Evolutionary conservation across 805 yeast genomes (phyloP), one percentile per base, ranked within the genome.

Genomic region (Citeromyces nyonsensis): DNA sequence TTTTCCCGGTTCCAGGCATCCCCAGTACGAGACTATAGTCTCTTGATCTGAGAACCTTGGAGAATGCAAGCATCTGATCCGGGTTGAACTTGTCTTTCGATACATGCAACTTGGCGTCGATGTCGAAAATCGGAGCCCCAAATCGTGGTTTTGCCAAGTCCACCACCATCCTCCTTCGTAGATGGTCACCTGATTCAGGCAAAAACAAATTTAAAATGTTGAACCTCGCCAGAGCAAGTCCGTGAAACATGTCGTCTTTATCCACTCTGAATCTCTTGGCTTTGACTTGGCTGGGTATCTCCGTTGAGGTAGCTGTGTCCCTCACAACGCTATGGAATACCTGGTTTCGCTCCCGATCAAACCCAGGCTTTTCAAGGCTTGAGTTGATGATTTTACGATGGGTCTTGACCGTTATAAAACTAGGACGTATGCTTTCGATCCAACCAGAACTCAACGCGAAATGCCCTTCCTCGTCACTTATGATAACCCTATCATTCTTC

Each of bases 1-100:
- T 84, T 46, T 84, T 84, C 7, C 95, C 98, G 0, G 97, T 91
- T 3, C 98, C 98, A 0, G 98, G 98, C 98, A 91, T 91, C 0
- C 98, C 98, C 37, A 88, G 56, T 12, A 91, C 68, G 43, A 91
- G 59, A 4, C 86, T 62, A 47, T 82, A 91, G 47, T 86, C 94
- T 33, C 73, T 49, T 0, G 91, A 66, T 10, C 63, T 51, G 31
- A 84, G 47, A 0, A 75, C 82, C 37, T 62, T 68, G 10, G 71
- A 65, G 26, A 91, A 61, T 0, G 96, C 97, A 2, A 35, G 42
- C 4, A 57, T 37, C 47, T 91, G 98, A 44, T 84, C 94, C 0
- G 49, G 44, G 44, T 91, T 91, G 42, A 82, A 71, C 0, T 44
- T 33, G 10, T 44, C 36, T 3, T 35, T 36, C 12, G 34, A 8